These are phyloP conservation scores for Lentinula sp. DNA, from an alignment of 768 basidiomycete genomes.

Conservation along the genomic window DNA sequence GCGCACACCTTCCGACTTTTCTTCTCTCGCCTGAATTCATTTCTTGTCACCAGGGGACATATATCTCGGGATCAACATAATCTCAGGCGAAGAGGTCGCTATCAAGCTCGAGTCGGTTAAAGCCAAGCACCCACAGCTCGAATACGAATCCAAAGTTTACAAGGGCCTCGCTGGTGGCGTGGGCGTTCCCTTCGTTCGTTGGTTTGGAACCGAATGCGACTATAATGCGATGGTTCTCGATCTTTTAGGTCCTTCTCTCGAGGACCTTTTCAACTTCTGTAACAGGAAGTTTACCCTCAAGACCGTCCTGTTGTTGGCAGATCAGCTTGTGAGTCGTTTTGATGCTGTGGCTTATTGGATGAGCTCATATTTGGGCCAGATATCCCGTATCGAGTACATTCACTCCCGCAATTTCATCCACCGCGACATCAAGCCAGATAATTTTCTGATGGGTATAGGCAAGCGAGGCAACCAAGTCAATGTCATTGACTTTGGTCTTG, in stretches of 20 bases:
- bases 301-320: conserved; percentile 93
- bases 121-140: conserved; percentile 99
- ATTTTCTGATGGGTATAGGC: conserved; percentile 99
- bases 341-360: conserved; percentile 6
- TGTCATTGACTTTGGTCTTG: conserved; percentile 95
- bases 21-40: background rate
- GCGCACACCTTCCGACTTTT: conserved; percentile 23
- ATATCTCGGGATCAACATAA: conserved; percentile 99
- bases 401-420: conserved; percentile 99
- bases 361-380: conserved; percentile 40
- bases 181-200: conserved; percentile 96
- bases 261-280: conserved; percentile 91
- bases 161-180: conserved; percentile 99
- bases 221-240: conserved; percentile 99
- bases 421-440: conserved; percentile 98
- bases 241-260: conserved; percentile 86
- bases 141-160: conserved; percentile 93
- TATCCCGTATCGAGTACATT: conserved; percentile 98
- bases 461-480: conserved; percentile 99
- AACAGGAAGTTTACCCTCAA: conserved; percentile 97
- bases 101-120: conserved; percentile 99
- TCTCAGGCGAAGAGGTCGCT: conserved; percentile 98
- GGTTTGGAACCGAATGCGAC: conserved; percentile 94
- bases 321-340: conserved; percentile 75
- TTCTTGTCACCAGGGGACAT: conserved; percentile 69